Evolutionary conservation across 2,329 filamentous ascomycete species (phyloP), one percentile per base, ranked within the genome.

Genomic region (Calonectria multiphialidica): DNA sequence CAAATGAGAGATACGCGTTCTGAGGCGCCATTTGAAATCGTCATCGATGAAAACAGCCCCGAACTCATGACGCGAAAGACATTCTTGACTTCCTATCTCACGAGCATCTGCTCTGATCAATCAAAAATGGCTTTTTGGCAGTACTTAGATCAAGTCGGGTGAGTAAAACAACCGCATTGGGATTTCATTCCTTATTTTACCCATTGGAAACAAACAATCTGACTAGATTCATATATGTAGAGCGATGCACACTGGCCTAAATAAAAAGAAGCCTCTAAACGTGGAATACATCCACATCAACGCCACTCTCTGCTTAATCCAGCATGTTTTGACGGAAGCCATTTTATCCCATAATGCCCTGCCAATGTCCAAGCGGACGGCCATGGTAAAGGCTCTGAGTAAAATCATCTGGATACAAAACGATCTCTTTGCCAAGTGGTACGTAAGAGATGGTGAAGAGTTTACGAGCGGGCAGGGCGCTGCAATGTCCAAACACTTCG

Each of bases 361-460:
- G 42, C 87, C 89, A 40, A 87, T 94, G 77, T 86, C 88, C 68
- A 89, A 90, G 82, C 96, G 96, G 84, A 92, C 93, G 23, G 92
- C 90, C 25, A 88, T 96, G 6, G 88, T 96, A 55, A 94, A 93
- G 80, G 94, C 94, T 0, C 86, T 96, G 25, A 91, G 91, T 73
- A 96, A 97, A 82, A 92, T 96, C 30, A 92, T 96, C 75, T 96
- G 94, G 94, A 95, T 96, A 76, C 94, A 96, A 83, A 96, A 96
- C 80, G 94, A 96, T 82, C 87, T 96, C 30, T 94, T 96, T 81
- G 93, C 94, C 18, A 94, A 93, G 81, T 96, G 93, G 92, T 94
- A 95, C 78, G 90, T 94, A 42, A 87, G 89, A 35, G 92, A 94
- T 74, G 92, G 92, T 57, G 89, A 92, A 33, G 93, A 94, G 82